Evolutionary conservation across 768 basidiomycete species (phyloP), one percentile per base, ranked within the genome.

Genomic region (Clitopilus hobsonii): DNA sequence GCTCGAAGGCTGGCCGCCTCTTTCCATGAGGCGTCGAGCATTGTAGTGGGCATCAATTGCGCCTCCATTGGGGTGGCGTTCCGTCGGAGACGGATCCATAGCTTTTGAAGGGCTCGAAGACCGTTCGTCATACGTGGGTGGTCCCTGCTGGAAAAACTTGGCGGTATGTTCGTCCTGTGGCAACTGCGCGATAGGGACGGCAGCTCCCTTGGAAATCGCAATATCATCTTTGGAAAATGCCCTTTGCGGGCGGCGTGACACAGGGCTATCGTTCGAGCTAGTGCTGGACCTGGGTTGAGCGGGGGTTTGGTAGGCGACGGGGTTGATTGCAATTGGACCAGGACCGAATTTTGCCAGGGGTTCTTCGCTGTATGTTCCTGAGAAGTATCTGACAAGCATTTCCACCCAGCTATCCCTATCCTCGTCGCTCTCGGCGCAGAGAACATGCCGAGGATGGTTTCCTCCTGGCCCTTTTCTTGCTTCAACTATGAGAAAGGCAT

Each of bases 401-500:
- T 92, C 88, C 24, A 99, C 94, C 97, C 97, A 99, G 54, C 77
- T 81, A 67, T 99, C 97, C 45, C 97, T 81, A 66, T 96, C 94
- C 41, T 79, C 73, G 70, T 99, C 97, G 65, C 92, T 97, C 71
- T 97, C 94, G 0, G 97, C 97, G 65, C 97, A 98, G 3, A 99
- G 76, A 36, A 99, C 95, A 66, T 98, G 96, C 16, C 92, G 83
- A 26, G 88, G 77, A 63, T 82, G 84, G 49, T 83, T 78, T 16
- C 85, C 86, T 28, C 81, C 81, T 1, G 88, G 84, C 2, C 79
- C 83, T 59, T 83, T 88, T 70, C 84, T 90, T 18, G 84, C 84
- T 69, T 97, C 95, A 57, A 98, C 93, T 63, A 99, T 91, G 58
- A 99, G 84, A 73, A 99, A 98, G 1, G 97, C 97, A 66, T 99